phyloP scores from a whole-genome alignment of 192 early-diverging fungal species.

The Irineochytrium annulatum region DNA sequence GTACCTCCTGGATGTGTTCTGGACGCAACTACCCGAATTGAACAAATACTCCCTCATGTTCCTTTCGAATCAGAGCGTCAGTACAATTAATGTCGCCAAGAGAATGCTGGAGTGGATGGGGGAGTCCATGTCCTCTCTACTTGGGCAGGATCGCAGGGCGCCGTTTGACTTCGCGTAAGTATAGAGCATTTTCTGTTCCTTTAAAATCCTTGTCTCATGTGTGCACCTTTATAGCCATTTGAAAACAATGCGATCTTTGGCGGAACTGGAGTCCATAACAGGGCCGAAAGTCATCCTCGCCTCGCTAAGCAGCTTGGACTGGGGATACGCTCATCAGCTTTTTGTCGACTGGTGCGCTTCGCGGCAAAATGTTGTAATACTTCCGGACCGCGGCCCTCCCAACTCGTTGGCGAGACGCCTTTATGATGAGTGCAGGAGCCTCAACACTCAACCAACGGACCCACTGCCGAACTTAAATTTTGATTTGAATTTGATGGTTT shows the following conservation, averaged over 20 bases:
- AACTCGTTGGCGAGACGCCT: slow-evolving; percentile 62
- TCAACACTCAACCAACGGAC: not conserved
- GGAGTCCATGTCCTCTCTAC: slow-evolving; percentile 65
- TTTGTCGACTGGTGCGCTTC: slow-evolving; percentile 67
- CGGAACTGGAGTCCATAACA: slow-evolving; percentile 63
- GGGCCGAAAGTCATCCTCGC: slow-evolving; percentile 84
- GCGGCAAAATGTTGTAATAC: slow-evolving; percentile 59
- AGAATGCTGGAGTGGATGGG: slow-evolving; percentile 97
- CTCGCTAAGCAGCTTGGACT: slow-evolving; percentile 70
- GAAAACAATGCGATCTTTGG: slow-evolving; percentile 29
- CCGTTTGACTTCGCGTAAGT: slow-evolving; percentile 89
- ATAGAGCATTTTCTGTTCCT: not conserved
- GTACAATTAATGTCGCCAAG: slow-evolving; percentile 78
- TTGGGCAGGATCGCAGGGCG: slow-evolving; percentile 68
- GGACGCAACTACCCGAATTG: slow-evolving; percentile 56
- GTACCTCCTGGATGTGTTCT: slow-evolving; percentile 84
- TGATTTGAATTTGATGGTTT: slow-evolving; percentile 19
- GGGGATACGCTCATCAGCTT: slow-evolving; percentile 76
- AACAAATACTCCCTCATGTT: slow-evolving; percentile 67
- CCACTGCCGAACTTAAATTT: slow-evolving; percentile 32
- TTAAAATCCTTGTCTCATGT: slow-evolving; percentile 19
- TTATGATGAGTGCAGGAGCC: slow-evolving; percentile 60
- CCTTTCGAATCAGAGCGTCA: slow-evolving; percentile 69
- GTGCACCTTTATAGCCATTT: not conserved
- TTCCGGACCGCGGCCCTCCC: slow-evolving; percentile 75